A percentile compares a stretch with the other conserved stretches of the same genome.
phyloP scores from a whole-genome alignment of 805 yeast species.

The Myxozyma nipponensis region DNA sequence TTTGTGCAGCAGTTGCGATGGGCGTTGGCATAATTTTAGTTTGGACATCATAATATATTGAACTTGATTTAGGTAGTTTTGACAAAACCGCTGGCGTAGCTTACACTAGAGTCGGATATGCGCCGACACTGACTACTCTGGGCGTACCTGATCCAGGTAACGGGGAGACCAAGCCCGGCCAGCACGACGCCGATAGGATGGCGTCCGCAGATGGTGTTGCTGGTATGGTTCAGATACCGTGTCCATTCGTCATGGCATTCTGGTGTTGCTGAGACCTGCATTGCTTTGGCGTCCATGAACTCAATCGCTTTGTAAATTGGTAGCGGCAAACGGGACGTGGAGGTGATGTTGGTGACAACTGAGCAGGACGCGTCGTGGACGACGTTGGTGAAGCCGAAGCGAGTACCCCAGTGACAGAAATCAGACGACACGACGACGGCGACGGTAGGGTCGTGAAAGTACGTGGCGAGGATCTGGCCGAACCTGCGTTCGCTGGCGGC shows the following conservation, averaged over 20 bases:
- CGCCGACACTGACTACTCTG: constrained; percentile 20
- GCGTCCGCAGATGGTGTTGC: constrained; percentile 92
- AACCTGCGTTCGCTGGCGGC: constrained; percentile 44
- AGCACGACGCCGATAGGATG: constrained; percentile 70
- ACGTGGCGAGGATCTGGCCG: constrained; percentile 50
- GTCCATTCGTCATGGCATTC: constrained; percentile 63
- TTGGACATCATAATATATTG: not conserved
- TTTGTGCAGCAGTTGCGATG: constrained; percentile 28
- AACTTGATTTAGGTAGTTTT: constrained; percentile 6
- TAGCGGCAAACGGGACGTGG: constrained; percentile 29
- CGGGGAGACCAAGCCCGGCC: too few species aligned
- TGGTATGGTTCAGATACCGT: constrained; percentile 62
- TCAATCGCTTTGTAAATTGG: constrained; percentile 74
- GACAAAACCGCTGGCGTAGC: constrained; percentile 28
- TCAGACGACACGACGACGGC: constrained; percentile 83
- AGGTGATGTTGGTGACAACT: not conserved
- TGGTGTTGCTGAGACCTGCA: constrained; percentile 49
- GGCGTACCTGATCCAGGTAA: constrained; percentile 26
- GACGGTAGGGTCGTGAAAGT: constrained; percentile 50
- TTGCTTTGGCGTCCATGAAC: constrained; percentile 63
- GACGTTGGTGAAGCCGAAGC: constrained; percentile 46
- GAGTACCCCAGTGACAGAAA: constrained; percentile 85
- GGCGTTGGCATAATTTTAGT: constrained; percentile 22
- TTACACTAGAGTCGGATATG: constrained; percentile 23
- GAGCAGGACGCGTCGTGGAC: constrained; percentile 24